These are phyloP conservation scores for Tinospora cordifolia DNA, from an alignment of 164 flowering plant species.

Conservation along the genomic window DNA sequence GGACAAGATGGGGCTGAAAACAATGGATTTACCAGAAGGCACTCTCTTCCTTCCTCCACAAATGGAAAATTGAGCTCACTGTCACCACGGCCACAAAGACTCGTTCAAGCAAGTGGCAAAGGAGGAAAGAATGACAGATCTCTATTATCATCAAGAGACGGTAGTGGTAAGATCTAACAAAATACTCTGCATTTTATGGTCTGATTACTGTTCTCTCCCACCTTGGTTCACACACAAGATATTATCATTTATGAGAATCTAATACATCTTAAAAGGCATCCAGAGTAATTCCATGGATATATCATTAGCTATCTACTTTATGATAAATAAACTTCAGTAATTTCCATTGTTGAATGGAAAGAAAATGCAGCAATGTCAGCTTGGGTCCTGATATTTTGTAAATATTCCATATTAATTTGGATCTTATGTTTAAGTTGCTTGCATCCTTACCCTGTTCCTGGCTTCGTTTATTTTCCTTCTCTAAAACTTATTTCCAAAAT, in stretches of 20 bases:
- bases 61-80: slow-evolving; percentile 44
- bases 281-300: background rate
- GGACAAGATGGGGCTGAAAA: slow-evolving; percentile 42
- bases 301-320: background rate
- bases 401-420: no score
- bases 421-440: no score
- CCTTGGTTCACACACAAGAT: background rate
- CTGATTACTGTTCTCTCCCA: background rate
- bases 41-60: slow-evolving; percentile 56
- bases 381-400: no score
- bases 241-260: background rate
- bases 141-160: slow-evolving; percentile 48
- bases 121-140: slow-evolving; percentile 43
- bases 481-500: background rate
- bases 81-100: slow-evolving; percentile 47
- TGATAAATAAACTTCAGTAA: background rate
- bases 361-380: background rate
- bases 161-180: slow-evolving; percentile 37
- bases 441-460: background rate
- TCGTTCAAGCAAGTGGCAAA: slow-evolving; percentile 31
- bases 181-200: background rate
- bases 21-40: slow-evolving; percentile 44
- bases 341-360: background rate
- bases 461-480: background rate
- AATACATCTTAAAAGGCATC: background rate